Percentiles rank a stretch among this genome's conserved stretches.
phyloP scores from a whole-genome alignment of 1,284 basidiomycete genomes.

The Fomitopsis betulina region DNA sequence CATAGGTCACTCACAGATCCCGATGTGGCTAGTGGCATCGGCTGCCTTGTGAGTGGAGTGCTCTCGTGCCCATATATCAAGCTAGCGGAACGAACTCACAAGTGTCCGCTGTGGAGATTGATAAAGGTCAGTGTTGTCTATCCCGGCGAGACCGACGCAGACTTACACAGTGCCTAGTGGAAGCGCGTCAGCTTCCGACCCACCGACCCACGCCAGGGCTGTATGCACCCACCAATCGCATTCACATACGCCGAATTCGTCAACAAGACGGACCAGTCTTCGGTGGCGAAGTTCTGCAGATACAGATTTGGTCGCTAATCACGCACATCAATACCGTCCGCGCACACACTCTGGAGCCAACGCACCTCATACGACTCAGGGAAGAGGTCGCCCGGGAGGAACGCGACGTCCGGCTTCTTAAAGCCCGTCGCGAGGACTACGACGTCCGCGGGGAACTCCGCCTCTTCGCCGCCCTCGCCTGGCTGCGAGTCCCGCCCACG shows the following conservation, averaged over 20 bases:
- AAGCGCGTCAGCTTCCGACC: neutral
- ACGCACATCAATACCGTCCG: neutral
- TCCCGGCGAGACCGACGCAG: neutral
- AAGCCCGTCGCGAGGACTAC: slow-evolving; percentile 63
- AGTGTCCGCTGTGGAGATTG: slow-evolving; percentile 30
- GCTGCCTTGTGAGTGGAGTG: neutral
- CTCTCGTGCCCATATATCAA: neutral
- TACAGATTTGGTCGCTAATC: slow-evolving; percentile 50
- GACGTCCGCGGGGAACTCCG: slow-evolving; percentile 44
- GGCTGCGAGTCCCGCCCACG: slow-evolving; percentile 26
- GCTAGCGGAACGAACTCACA: slow-evolving; percentile 26
- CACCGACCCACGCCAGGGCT: neutral
- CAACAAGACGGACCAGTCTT: slow-evolving; percentile 53
- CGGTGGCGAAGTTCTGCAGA: slow-evolving; percentile 58
- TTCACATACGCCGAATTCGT: slow-evolving; percentile 57
- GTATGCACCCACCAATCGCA: slow-evolving; percentile 36
- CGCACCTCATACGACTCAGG: slow-evolving; percentile 48
- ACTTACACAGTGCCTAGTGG: slow-evolving; percentile 26
- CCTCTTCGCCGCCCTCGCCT: slow-evolving; percentile 26
- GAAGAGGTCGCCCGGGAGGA: slow-evolving; percentile 56
- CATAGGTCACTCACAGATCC: slow-evolving; percentile 34
- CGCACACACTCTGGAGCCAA: neutral
- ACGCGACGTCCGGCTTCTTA: slow-evolving; percentile 49
- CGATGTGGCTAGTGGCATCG: slow-evolving; percentile 38
- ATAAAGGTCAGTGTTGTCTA: neutral